These are phyloP conservation scores for Ehretia macrophylla DNA, from an alignment of 257 asterid genomes.

Conservation along the genomic window DNA sequence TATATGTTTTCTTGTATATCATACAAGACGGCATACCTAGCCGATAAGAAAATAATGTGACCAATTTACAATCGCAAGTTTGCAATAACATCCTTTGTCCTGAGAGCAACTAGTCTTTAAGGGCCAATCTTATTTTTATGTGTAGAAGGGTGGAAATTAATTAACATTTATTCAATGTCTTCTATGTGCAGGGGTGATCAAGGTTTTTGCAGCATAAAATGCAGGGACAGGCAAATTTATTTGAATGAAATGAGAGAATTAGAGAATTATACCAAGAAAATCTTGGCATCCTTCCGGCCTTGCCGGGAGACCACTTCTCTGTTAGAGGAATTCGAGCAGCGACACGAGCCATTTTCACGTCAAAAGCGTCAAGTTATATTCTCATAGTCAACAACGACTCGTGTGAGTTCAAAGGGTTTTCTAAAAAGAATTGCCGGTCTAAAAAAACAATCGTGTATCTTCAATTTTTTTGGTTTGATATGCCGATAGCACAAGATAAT, in stretches of 20 bases:
- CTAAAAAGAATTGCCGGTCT: no score
- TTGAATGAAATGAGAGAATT: conserved; percentile 52
- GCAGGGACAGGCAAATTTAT: conserved; percentile 59
- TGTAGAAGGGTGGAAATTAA: neutral
- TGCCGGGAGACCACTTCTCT: conserved; percentile 20
- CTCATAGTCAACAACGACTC: conserved; percentile 10
- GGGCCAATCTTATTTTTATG: no score
- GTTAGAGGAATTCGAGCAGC: conserved; percentile 27
- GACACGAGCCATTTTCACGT: conserved; percentile 19
- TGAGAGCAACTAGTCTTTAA: no score
- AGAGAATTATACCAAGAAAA: conserved; percentile 33
- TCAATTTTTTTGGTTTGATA: no score
- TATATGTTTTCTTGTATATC: no score
- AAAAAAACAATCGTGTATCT: no score
- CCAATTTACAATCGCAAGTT: neutral
- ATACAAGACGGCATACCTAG: no score
- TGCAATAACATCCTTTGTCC: no score
- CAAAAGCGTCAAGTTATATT: conserved; percentile 30
- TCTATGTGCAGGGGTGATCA: conserved; percentile 55
- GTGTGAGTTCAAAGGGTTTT: neutral
- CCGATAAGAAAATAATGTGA: no score
- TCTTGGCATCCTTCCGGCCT: conserved; percentile 30
- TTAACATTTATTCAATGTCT: neutral
- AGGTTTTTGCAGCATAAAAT: conserved; percentile 62
- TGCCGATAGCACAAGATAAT: neutral